phyloP scores from a whole-genome alignment of 306 rosid species.

The Cicer cuneatum region DNA sequence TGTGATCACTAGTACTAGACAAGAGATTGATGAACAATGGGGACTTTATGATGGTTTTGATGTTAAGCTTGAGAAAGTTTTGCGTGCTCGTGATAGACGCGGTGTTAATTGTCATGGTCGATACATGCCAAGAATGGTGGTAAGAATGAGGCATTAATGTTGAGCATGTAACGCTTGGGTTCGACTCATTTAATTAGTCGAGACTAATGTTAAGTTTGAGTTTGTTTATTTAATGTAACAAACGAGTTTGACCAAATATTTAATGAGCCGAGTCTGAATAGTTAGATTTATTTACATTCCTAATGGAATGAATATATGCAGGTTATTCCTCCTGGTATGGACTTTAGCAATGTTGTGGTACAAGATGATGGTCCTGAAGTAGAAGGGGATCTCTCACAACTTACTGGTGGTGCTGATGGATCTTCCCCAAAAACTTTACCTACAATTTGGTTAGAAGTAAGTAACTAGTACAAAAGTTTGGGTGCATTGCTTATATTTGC shows the following conservation, averaged over 20 bases:
- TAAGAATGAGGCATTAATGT: conserved; percentile 29
- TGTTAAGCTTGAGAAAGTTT: conserved; percentile 87
- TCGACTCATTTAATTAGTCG: too few relatives aligned
- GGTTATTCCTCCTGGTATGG: conserved; percentile 99
- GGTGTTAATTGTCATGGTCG: conserved; percentile 87
- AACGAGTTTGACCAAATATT: too few relatives aligned
- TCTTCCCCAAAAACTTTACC: conserved; percentile 76
- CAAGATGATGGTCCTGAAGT: conserved; percentile 72
- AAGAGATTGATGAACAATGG: conserved; percentile 94
- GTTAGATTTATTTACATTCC: too few relatives aligned
- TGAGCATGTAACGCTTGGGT: too few relatives aligned
- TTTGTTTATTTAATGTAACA: too few relatives aligned
- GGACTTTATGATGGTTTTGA: conserved; percentile 94
- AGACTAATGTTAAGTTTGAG: too few relatives aligned
- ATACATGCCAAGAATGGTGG: conserved; percentile 97
- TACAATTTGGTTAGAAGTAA: conserved; percentile 82
- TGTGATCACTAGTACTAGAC: conserved; percentile 87
- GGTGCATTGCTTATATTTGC: not conserved
- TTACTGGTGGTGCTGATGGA: conserved; percentile 52
- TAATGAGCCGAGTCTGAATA: too few relatives aligned
- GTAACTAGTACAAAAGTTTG: conserved; percentile 39
- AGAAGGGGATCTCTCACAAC: conserved; percentile 71
- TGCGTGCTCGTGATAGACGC: conserved; percentile 86
- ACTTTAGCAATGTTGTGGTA: conserved; percentile 77
- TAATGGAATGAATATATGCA: conserved; percentile 37